Evolutionary conservation across 177 flowering plant genomes (phyloP), one percentile per base, ranked within the genome.

Genomic region (Vitis hybrid): DNA sequence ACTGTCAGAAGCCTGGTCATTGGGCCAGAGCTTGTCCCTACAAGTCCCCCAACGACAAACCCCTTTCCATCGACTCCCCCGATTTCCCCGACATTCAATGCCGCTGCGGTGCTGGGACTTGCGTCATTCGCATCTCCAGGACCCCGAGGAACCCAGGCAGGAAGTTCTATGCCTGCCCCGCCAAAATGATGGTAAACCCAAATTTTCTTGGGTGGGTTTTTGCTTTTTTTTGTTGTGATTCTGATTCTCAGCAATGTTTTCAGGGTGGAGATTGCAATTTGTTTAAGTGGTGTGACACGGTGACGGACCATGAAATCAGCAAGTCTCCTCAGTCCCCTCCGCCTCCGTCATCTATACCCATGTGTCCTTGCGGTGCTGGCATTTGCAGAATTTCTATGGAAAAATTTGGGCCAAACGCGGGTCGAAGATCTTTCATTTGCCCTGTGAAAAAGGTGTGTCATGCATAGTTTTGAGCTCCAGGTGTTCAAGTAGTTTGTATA

Each of bases 281-380:
- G 19, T 67, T 74, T 31, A n/a, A 53, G 21, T 78, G 77, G 77
- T 70, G 72, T 39, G 77, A 76, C 62, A 12, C 1, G 18, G 51
- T 51, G n/a, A 65, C 26, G 2, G 16, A 29, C 8, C 19, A 26
- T 15, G 56, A 70, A 10, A 56, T 11, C 1, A 16, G 51, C 56
- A 13, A 48, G 22, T 39, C 68, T 26, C 56, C 45, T 48, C 63
- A 22, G 64, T 22, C n/a, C 22, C 21, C 22, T 21, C 52, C 6
- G 10, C 50, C 57, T n/a, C 53, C 29, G 13, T 56, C 60, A 1
- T 29, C 45, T 11, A n/a, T 21, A 2, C 64, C 72, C 3, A 16
- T 3, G 52, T 78, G 81, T 49, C 2, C 63, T 13, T 78, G 81
- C 51, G 76, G 71, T 16, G 72, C 78, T 53, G 81, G 78, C 57